Conservation (phyloP, 2,329 filamentous ascomycete species). For the Botryotinia narcissicola region DNA sequence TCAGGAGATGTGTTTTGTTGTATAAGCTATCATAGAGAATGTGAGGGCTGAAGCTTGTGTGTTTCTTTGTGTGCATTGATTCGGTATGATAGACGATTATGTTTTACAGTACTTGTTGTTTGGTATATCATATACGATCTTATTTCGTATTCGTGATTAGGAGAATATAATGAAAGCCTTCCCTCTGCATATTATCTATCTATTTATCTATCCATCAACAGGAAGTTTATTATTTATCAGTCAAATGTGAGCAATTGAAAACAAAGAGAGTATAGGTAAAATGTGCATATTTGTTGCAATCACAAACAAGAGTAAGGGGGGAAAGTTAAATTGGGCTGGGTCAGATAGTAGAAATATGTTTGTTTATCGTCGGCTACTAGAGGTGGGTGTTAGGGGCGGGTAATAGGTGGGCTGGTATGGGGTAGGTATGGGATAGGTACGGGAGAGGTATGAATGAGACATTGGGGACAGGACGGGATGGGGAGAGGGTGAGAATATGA, state of each 20-base stretch:
- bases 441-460: background rate
- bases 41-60: background rate
- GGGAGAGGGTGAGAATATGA: background rate
- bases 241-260: background rate
- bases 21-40: background rate
- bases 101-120: background rate
- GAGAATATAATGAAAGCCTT: background rate
- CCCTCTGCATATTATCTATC: background rate
- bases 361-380: background rate
- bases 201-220: background rate
- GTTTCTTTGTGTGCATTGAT: conserved; percentile 6
- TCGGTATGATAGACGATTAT: conserved; percentile 16
- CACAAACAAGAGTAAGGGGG: background rate
- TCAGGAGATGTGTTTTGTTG: conserved; percentile 10
- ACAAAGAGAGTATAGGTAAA: background rate
- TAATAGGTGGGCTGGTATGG: background rate
- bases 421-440: background rate
- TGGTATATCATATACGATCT: background rate
- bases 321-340: background rate
- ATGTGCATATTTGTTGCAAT: background rate
- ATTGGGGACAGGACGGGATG: background rate
- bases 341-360: background rate
- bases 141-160: background rate
- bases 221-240: background rate
- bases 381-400: too few relatives aligned